phyloP scores from a whole-genome alignment of 2,329 filamentous ascomycete genomes.

The Fusarium mundagurra region DNA sequence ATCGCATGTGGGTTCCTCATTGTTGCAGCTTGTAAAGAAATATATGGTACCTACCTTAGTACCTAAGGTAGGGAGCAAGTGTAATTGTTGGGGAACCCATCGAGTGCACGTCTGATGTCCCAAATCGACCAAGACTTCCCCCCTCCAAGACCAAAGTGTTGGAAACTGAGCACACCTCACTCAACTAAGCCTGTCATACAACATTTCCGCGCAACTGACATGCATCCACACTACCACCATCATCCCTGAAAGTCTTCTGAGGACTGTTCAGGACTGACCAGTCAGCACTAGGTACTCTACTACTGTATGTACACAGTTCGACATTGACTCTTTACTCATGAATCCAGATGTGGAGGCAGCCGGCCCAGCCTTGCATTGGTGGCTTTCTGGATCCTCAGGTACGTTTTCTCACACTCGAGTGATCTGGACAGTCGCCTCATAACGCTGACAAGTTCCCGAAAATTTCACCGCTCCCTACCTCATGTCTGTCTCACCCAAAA shows the following conservation, averaged over 20 bases:
- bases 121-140: conserved; percentile 31
- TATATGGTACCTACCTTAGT: background rate
- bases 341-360: conserved; percentile 34
- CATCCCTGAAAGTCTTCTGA: conserved; percentile 11
- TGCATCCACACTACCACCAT: conserved; percentile 14
- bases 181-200: conserved; percentile 21
- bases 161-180: conserved; percentile 35
- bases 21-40: background rate
- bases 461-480: conserved; percentile 29
- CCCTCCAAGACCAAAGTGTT: conserved; percentile 35
- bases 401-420: conserved; percentile 12
- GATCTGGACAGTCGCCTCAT: conserved; percentile 23
- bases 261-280: background rate
- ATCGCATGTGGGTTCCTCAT: background rate
- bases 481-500: conserved; percentile 18
- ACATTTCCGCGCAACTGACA: conserved; percentile 20
- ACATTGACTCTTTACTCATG: conserved; percentile 5
- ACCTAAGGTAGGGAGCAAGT: background rate
- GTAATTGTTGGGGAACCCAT: background rate
- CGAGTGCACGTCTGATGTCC: conserved; percentile 4
- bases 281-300: conserved; percentile 1
- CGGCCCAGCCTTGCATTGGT: conserved; percentile 28
- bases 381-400: conserved; percentile 1
- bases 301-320: background rate
- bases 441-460: conserved; percentile 27